These are phyloP conservation scores for Lipomyces orientalis DNA, from an alignment of 805 yeast genomes.

Conservation along the genomic window DNA sequence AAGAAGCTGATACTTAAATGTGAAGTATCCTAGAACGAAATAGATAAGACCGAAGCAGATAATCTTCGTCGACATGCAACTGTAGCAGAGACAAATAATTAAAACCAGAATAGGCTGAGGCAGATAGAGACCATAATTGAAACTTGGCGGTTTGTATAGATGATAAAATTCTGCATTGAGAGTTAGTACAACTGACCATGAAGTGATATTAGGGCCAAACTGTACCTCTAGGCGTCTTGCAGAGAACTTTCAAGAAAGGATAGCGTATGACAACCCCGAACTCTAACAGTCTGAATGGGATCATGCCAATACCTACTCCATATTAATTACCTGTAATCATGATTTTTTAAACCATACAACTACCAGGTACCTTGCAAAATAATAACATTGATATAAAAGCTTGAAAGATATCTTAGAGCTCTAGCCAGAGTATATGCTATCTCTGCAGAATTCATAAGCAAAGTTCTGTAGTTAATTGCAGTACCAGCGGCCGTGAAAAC, in stretches of 20 bases:
- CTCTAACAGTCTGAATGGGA: constrained; percentile 84
- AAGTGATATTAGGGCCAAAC: background rate
- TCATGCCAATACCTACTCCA: constrained; percentile 64
- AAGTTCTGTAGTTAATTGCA: constrained; percentile 78
- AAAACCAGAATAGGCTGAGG: constrained; percentile 91
- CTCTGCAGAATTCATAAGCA: constrained; percentile 84
- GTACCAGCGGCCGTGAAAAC: constrained; percentile 96
- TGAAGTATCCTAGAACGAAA: constrained; percentile 85
- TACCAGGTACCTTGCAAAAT: constrained; percentile 62
- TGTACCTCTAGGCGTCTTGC: constrained; percentile 72
- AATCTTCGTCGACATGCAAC: constrained; percentile 87
- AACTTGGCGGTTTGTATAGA: constrained; percentile 84
- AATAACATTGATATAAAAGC: constrained; percentile 89
- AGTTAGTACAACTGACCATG: background rate
- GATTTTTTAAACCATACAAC: background rate
- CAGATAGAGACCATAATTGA: constrained; percentile 86
- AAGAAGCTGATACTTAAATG: constrained; percentile 86
- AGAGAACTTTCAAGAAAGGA: constrained; percentile 65
- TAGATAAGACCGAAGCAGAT: constrained; percentile 82
- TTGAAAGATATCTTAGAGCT: constrained; percentile 76
- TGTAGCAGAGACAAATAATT: constrained; percentile 82
- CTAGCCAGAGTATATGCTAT: constrained; percentile 86
- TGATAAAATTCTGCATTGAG: constrained; percentile 59
- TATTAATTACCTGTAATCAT: background rate
- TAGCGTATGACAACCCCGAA: constrained; percentile 78